A percentile compares a stretch with the other conserved stretches of the same genome.
Evolutionary conservation across 495 filamentous ascomycete species (phyloP).

Genomic region (Aspergillus carlsbadensis): DNA sequence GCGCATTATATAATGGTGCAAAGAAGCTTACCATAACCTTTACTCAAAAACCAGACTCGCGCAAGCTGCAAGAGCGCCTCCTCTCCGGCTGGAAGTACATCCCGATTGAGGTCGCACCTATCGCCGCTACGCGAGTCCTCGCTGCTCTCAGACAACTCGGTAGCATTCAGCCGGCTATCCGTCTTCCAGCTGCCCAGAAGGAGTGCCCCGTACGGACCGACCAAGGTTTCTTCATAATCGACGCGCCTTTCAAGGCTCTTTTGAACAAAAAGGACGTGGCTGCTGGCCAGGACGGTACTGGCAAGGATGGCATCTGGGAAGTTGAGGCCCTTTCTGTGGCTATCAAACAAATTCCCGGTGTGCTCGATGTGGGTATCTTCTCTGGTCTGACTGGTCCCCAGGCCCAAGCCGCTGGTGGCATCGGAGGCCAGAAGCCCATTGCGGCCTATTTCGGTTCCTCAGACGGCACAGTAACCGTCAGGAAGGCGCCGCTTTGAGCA

Average conservation of each 20-base stretch:
- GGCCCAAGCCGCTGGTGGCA: conserved; percentile 54
- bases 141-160: conserved; percentile 67
- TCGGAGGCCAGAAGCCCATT: conserved; percentile 84
- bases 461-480: conserved; percentile 64
- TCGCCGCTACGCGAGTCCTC: conserved; percentile 71
- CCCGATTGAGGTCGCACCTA: conserved; percentile 89
- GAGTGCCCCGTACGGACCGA: conserved; percentile 86
- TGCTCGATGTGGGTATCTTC: conserved; percentile 92
- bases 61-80: conserved; percentile 78
- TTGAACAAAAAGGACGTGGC: conserved; percentile 59
- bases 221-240: conserved; percentile 90
- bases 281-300: conserved; percentile 46
- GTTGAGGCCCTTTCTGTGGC: conserved; percentile 67
- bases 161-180: conserved; percentile 62
- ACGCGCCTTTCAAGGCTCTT: conserved; percentile 79
- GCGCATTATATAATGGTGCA: background rate
- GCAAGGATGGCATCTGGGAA: conserved; percentile 66
- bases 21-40: background rate
- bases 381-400: conserved; percentile 71
- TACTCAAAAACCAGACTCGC: conserved; percentile 61
- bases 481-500: conserved; percentile 36
- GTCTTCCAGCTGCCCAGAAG: conserved; percentile 66
- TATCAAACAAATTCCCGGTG: conserved; percentile 81
- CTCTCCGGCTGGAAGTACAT: conserved; percentile 79
- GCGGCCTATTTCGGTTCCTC: conserved; percentile 94